Base-by-base conservation (phyloP, 345 rosid genomes). In the Draba incana region DNA sequence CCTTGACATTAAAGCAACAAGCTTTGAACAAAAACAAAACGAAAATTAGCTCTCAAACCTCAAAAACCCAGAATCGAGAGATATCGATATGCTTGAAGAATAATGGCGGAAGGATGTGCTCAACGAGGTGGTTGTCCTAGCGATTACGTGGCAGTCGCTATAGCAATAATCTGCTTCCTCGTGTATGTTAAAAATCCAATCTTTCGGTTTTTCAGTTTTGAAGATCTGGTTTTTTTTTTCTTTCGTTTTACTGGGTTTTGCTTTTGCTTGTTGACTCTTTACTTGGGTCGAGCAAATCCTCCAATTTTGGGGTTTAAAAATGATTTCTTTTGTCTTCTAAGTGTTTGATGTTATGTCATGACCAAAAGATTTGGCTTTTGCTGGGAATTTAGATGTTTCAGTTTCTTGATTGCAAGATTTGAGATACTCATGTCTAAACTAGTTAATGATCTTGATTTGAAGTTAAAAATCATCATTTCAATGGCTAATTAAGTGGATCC, bases 121-220 rank as follows among this genome's bases (percentile, higher is more conserved):
- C 35, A 28, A 44, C 42, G n/a, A 52, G 97, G 97, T 39, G 98
- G 97, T 74, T 92, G 97, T 48, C 92, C 96, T 72, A 82, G 81
- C 72, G 97, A 92, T 78, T 92, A 88, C 84, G 56, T 86, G 11
- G 97, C 90, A 68, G 58, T 92, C 44, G 66, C 81, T 55, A 68
- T 85, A 15, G 88, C 98, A 16, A 35, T 66, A 3, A 64, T 88
- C 68, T 79, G 87, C 78, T 64, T 89, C 69, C 23, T 86, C 66
- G 58, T 90, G 98, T 89, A 76, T 49, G 82, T 69, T 37, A 1
- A 38, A 52, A 23, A 45, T 13, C 38, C 6, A 0, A 5, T 43
- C 14, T 5, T 50, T 31, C 2, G 1, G 2, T 8, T 20, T 30
- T 57, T 43, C 20, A 20, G 20, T 20, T n/a, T 24, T 8, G n/a